Percentiles rank a stretch among this genome's conserved stretches.
Evolutionary conservation across 805 yeast species (phyloP).

Genomic region (Kurtzmaniella fragi): DNA sequence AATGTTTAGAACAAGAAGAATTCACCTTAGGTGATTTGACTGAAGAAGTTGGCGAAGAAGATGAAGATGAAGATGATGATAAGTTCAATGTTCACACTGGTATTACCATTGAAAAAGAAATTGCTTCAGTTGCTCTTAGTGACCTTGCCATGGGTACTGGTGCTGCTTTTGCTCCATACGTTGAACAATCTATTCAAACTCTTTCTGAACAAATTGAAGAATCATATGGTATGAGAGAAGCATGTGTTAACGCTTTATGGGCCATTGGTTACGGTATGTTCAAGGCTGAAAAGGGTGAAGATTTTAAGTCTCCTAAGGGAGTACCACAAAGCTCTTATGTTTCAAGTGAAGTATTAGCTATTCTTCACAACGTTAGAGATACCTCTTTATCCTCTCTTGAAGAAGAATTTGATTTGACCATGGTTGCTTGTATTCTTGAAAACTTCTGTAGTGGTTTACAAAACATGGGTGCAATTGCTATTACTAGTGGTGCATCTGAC

Average conservation of each 20-base stretch:
- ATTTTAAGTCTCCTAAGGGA: constrained; percentile 54
- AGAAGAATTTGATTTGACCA: constrained; percentile 79
- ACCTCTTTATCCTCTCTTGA: constrained; percentile 57
- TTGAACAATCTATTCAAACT: constrained; percentile 61
- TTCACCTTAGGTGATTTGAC: constrained; percentile 52
- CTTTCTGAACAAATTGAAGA: constrained; percentile 71
- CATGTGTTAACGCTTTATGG: constrained; percentile 81
- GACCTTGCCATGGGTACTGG: constrained; percentile 89
- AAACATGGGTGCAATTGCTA: constrained; percentile 67
- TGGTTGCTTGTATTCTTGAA: constrained; percentile 77
- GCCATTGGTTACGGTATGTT: constrained; percentile 70
- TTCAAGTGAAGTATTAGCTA: constrained; percentile 49
- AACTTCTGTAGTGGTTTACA: constrained; percentile 62
- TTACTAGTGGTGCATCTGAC: constrained; percentile 56
- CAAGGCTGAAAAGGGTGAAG: constrained; percentile 45
- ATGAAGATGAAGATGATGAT: constrained; percentile 60
- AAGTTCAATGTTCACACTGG: constrained; percentile 88
- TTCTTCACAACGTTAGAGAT: constrained; percentile 63
- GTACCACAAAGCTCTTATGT: constrained; percentile 58
- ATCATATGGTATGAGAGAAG: constrained; percentile 87
- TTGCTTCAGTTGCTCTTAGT: constrained; percentile 84
- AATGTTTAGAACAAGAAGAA: constrained; percentile 83
- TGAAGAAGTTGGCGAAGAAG: constrained; percentile 45
- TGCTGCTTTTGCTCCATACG: constrained; percentile 70
- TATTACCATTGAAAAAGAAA: constrained; percentile 91